A percentile compares a stretch with the other conserved stretches of the same genome.
Conservation (phyloP, 192 early-diverging fungal species). For the Umbelopsis sp. region DNA sequence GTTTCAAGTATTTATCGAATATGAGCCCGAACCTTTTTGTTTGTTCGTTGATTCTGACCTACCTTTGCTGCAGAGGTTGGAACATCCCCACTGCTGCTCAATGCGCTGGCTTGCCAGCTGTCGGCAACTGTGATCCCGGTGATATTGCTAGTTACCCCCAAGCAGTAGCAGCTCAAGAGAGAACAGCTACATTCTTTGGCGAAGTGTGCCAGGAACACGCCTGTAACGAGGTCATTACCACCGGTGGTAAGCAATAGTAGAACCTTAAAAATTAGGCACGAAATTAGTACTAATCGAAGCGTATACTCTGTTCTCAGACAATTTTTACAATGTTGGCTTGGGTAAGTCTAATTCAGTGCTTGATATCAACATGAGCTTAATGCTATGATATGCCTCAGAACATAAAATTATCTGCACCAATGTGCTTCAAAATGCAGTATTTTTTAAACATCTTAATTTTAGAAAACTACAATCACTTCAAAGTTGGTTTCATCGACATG, state of each 20-base stretch:
- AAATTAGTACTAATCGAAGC: neutral
- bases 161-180: neutral
- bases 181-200: slow-evolving; percentile 13
- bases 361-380: neutral
- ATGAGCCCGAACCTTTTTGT: neutral
- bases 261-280: neutral
- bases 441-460: neutral
- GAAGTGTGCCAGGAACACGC: neutral
- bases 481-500: slow-evolving; percentile 1
- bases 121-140: slow-evolving; percentile 4
- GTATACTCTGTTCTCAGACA: neutral
- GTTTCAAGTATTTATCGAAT: neutral
- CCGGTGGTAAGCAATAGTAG: neutral
- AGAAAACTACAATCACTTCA: slow-evolving; percentile 20
- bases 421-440: neutral
- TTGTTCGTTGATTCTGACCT: neutral
- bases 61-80: neutral
- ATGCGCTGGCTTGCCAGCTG: neutral
- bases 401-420: no score
- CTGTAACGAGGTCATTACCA: slow-evolving; percentile 1
- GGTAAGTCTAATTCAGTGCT: neutral
- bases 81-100: slow-evolving; percentile 1
- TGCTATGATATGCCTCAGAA: no score
- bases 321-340: slow-evolving; percentile 13
- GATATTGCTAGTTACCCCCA: neutral